Evolutionary conservation across 176 grass and related monocot genomes (phyloP), one percentile per base, ranked within the genome.

Genomic region (Urochloa ruziziensis): DNA sequence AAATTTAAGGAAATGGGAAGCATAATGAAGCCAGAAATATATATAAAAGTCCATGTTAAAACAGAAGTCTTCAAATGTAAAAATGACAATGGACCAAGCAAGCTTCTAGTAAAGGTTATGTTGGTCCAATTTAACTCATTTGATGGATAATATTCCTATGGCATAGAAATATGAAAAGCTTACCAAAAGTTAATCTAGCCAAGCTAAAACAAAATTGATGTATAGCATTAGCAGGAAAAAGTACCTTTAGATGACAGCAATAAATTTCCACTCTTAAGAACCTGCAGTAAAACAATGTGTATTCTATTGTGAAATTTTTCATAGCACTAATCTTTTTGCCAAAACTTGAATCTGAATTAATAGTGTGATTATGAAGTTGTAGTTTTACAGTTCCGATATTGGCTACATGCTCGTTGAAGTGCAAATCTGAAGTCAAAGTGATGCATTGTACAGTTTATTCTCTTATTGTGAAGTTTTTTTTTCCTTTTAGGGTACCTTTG

Each of bases 191-290:
- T 40, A 89, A 83, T 72, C 9, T 78, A 54, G 43, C 35, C 28
- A 79, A 73, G 66, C 21, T 78, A 78, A 88, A 88, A 42, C 33
- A 84, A 21, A 88, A 66, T 79, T 76, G 25, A 63, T 19, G 36
- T 7, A 34, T 58, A 61, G 7, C 23, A 69, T 47, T 32, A 35
- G 34, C 74, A 40, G 11, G 60, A 80, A 71, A 73, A 85, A 30
- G 60, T 92, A 92, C 94, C 94, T 92, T 97, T 97, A 52, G 92
- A 94, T 83, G 94, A 97, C 33, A 97, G 65, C 47, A 92, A 80
- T 75, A 97, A 87, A 83, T 84, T 81, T 73, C 94, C 94, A 89
- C 90, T 92, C 82, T 97, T 97, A 66, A 94, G 77, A 87, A 97
- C 75, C 94, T 97, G 88, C 67, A 82, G 29, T 75, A 67, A 80